Evolutionary conservation across 495 filamentous ascomycete genomes (phyloP), one percentile per base, ranked within the genome.

Genomic region (Penicillium lividum): DNA sequence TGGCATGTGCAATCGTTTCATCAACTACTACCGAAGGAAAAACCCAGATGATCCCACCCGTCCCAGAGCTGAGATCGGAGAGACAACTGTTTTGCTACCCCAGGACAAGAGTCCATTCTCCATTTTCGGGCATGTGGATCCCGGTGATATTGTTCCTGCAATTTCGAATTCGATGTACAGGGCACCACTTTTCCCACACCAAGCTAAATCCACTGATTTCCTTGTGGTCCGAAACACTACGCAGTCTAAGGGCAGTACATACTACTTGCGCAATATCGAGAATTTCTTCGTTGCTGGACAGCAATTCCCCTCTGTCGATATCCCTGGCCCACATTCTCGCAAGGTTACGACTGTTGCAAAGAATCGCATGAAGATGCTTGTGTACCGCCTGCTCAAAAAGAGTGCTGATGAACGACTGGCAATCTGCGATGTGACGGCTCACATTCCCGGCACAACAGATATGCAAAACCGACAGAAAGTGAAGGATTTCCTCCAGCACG

Each of bases 81-180:
- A 99, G 75, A 89, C 88, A 3, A 82, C 82, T 43, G 85, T 96
- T 10, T 83, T 99, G 31, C 80, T 97, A 48, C 90, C 91, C 6
- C 91, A 98, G 66, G 94, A 99, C 68, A 91, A 92, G 56, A 96
- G 91, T 54, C 94, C 94, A 0, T 99, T 98, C 70, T 89, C 90
- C 29, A 89, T 95, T 49, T 98, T 99, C 70, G 94, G 94, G 29
- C 86, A 91, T 36, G 90, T 98, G 5, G 89, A 95, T 53, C 87
- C 92, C 0, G 95, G 95, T 22, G 88, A 97, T 73, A 87, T 86
- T 0, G 89, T 92, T 0, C 92, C 93, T 1, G 90, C 94, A 3
- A 77, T 99, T 8, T 92, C 96, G 62, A 99, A 99, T 68, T 82
- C 87, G 28, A 96, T 99, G 92, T 97, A 90, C 69, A 85, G 93